These are phyloP conservation scores for Candida methanosorbosa DNA, from an alignment of 805 yeast species.

Conservation along the genomic window DNA sequence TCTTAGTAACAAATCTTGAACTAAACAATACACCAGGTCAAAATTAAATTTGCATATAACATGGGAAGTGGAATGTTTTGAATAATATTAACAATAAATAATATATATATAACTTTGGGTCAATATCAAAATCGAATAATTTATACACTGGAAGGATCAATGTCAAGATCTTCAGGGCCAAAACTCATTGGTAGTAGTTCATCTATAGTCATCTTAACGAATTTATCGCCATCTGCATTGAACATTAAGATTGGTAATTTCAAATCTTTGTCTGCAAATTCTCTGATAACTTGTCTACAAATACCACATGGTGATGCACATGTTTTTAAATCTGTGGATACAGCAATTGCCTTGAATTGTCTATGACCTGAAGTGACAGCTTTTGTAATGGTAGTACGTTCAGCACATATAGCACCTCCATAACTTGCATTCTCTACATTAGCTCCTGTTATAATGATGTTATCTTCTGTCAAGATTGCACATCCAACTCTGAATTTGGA, in stretches of 20 bases:
- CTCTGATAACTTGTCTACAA: constrained; percentile 84
- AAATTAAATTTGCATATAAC: too few relatives aligned
- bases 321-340: constrained; percentile 49
- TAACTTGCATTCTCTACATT: constrained; percentile 92
- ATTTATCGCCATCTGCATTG: constrained; percentile 39
- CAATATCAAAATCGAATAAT: too few relatives aligned
- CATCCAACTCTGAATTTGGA: constrained; percentile 81
- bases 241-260: constrained; percentile 61
- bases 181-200: constrained; percentile 77
- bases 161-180: constrained; percentile 63
- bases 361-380: constrained; percentile 39
- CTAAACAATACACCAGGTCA: too few relatives aligned
- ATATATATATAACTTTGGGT: too few relatives aligned
- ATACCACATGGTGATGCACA: constrained; percentile 88
- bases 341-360: constrained; percentile 51
- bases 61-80: too few relatives aligned
- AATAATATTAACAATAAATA: too few relatives aligned
- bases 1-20: too few relatives aligned
- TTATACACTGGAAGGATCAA: too few relatives aligned
- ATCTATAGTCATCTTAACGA: constrained; percentile 37
- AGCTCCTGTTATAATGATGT: constrained; percentile 50
- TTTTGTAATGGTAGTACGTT: constrained; percentile 52
- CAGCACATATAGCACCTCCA: constrained; percentile 73
- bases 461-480: constrained; percentile 41
- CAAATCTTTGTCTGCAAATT: constrained; percentile 43